These are phyloP conservation scores for Xylaria venustula DNA, from an alignment of 495 filamentous ascomycete species.

Conservation along the genomic window DNA sequence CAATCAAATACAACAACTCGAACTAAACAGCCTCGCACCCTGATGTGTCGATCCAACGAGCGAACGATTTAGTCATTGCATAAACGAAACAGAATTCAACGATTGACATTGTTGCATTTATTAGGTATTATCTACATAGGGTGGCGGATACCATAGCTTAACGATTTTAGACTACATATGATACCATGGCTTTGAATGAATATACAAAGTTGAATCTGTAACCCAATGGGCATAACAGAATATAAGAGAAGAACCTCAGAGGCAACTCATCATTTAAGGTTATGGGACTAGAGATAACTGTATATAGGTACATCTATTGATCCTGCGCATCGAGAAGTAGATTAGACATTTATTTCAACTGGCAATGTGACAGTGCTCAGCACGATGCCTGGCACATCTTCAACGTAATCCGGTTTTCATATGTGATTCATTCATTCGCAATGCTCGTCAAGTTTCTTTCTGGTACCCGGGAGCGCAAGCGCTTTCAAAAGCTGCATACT, in stretches of 20 bases:
- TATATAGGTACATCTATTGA: conserved; percentile 4
- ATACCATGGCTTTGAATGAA: conserved; percentile 6
- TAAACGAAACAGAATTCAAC: not conserved
- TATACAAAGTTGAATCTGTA: not conserved
- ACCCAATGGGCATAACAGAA: not conserved
- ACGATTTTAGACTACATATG: conserved; percentile 6
- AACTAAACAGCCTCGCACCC: not conserved
- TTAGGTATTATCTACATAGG: not conserved
- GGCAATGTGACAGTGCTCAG: not conserved
- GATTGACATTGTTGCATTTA: not conserved
- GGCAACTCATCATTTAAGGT: not conserved
- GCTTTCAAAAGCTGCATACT: too few relatives aligned
- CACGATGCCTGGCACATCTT: too few relatives aligned
- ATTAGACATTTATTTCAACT: not conserved
- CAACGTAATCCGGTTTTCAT: too few relatives aligned
- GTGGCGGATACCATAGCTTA: conserved; percentile 7
- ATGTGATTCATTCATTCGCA: not conserved
- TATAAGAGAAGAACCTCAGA: not conserved
- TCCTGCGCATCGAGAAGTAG: not conserved
- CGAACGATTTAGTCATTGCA: not conserved
- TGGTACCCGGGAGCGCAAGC: too few relatives aligned
- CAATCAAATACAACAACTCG: not conserved
- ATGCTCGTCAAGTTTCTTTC: too few relatives aligned
- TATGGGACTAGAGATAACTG: not conserved
- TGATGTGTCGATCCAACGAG: not conserved